Evolutionary conservation across 2,329 filamentous ascomycete species (phyloP).

Genomic region (Fusarium fujikuroi): DNA sequence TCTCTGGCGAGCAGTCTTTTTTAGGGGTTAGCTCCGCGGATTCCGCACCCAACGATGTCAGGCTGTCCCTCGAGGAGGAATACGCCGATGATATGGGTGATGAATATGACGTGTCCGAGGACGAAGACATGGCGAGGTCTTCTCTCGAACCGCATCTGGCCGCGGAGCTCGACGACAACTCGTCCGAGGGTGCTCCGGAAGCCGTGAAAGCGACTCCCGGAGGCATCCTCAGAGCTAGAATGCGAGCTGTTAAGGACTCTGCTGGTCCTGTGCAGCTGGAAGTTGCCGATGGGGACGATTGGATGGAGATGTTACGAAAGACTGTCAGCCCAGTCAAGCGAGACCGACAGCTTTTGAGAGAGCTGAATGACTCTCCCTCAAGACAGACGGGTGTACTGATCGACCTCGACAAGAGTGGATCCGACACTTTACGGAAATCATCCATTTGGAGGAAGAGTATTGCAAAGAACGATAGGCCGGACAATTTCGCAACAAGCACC

Average conservation of each 20-base stretch:
- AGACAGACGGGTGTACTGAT: slow-evolving; percentile 43
- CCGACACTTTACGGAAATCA: slow-evolving; percentile 60
- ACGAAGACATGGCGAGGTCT: slow-evolving; percentile 81
- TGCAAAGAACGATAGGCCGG: slow-evolving; percentile 44
- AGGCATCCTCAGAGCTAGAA: slow-evolving; percentile 70
- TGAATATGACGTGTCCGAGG: slow-evolving; percentile 79
- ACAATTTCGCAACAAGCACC: slow-evolving; percentile 45
- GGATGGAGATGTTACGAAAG: slow-evolving; percentile 92
- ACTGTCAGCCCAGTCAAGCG: slow-evolving; percentile 95
- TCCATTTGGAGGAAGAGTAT: slow-evolving; percentile 51
- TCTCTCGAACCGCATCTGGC: slow-evolving; percentile 78
- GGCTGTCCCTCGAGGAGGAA: slow-evolving; percentile 71
- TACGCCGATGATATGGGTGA: slow-evolving; percentile 67
- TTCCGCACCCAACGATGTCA: slow-evolving; percentile 72
- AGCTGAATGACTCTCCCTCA: slow-evolving; percentile 65
- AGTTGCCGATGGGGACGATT: slow-evolving; percentile 80
- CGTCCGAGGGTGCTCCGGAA: slow-evolving; percentile 63
- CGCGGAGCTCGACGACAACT: slow-evolving; percentile 75
- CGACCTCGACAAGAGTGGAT: slow-evolving; percentile 52
- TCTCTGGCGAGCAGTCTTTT: slow-evolving; percentile 78
- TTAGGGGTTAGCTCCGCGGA: slow-evolving; percentile 91
- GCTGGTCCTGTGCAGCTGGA: slow-evolving; percentile 68
- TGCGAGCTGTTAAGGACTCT: slow-evolving; percentile 71
- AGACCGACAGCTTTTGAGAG: slow-evolving; percentile 78
- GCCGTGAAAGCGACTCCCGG: slow-evolving; percentile 63